Conservation (phyloP, 2,329 filamentous ascomycete genomes). For the Cladosporium sp. region DNA sequence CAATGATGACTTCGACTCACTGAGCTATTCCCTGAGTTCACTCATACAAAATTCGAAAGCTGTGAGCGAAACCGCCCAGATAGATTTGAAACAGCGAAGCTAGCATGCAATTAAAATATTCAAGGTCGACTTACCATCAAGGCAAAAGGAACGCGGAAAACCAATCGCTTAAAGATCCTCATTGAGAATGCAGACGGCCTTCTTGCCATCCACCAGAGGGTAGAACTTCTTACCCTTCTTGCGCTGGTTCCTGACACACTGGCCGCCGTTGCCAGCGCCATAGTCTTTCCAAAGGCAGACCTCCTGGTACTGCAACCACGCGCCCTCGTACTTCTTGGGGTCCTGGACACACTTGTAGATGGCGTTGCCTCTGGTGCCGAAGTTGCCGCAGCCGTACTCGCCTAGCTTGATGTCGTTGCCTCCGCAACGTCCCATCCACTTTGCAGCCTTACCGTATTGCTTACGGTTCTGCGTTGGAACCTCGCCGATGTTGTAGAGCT, state of each 20-base stretch:
- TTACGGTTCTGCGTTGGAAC: background rate
- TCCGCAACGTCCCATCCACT: background rate
- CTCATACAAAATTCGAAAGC: too few relatives aligned
- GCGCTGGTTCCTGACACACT: slow-evolving; percentile 5
- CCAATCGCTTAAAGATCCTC: too few relatives aligned
- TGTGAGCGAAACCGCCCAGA: too few relatives aligned
- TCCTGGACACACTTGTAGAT: slow-evolving; percentile 9
- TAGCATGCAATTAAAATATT: too few relatives aligned
- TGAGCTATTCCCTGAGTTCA: too few relatives aligned
- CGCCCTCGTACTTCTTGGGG: background rate
- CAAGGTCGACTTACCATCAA: too few relatives aligned
- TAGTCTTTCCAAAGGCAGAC: background rate
- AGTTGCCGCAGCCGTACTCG: slow-evolving; percentile 4
- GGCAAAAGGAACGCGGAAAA: too few relatives aligned
- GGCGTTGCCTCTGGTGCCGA: background rate
- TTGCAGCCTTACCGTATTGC: background rate
- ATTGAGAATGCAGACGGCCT: background rate
- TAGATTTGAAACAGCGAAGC: too few relatives aligned
- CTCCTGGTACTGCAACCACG: background rate
- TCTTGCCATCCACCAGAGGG: background rate
- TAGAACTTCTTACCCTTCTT: slow-evolving; percentile 6
- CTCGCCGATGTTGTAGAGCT: slow-evolving; percentile 5
- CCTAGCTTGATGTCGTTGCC: background rate
- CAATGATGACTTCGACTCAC: too few relatives aligned
- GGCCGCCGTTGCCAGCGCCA: slow-evolving; percentile 1